Percentiles rank a stretch among this genome's conserved stretches.
Evolutionary conservation across 208 protist genomes (phyloP).

Genomic region (Trypanosoma cruzi): DNA sequence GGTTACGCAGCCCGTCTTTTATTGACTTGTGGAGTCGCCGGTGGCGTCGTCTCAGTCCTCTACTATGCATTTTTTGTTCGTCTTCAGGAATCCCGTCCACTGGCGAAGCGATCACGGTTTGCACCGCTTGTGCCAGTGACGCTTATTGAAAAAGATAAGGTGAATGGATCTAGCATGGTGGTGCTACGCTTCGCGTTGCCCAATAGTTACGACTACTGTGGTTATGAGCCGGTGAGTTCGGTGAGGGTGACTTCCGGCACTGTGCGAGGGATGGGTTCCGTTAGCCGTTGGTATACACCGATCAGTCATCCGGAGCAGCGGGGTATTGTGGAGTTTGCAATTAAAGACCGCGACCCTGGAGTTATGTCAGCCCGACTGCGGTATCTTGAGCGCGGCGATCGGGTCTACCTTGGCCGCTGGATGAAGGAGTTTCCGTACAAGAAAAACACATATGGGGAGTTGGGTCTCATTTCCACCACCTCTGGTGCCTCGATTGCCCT

Average conservation of each 20-base stretch:
- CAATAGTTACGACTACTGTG: slow-evolving; percentile 85
- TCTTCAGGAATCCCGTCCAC: slow-evolving; percentile 54
- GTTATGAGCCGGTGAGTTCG: slow-evolving; percentile 85
- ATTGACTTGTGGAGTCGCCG: slow-evolving; percentile 23
- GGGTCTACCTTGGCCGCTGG: slow-evolving; percentile 84
- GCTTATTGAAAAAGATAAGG: slow-evolving; percentile 60
- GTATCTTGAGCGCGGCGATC: slow-evolving; percentile 68
- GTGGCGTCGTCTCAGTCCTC: slow-evolving; percentile 34
- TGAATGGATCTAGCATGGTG: slow-evolving; percentile 63
- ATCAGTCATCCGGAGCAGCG: slow-evolving; percentile 80
- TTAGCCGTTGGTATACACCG: slow-evolving; percentile 86
- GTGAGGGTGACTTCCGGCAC: slow-evolving; percentile 60
- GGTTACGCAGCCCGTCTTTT: slow-evolving; percentile 67
- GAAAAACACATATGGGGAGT: slow-evolving; percentile 49
- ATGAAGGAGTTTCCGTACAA: slow-evolving; percentile 84
- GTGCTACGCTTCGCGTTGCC: no score
- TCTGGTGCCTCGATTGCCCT: slow-evolving; percentile 76
- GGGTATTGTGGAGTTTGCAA: slow-evolving; percentile 85
- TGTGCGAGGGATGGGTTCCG: slow-evolving; percentile 48
- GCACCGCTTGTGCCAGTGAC: slow-evolving; percentile 68
- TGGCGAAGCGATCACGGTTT: slow-evolving; percentile 76
- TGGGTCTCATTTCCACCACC: slow-evolving; percentile 79
- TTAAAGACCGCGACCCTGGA: slow-evolving; percentile 77
- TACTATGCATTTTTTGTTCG: slow-evolving; percentile 54
- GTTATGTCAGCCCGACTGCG: slow-evolving; percentile 80